Evolutionary conservation across 495 filamentous ascomycete genomes (phyloP), one percentile per base, ranked within the genome.

Genomic region (Monascus purpureus): DNA sequence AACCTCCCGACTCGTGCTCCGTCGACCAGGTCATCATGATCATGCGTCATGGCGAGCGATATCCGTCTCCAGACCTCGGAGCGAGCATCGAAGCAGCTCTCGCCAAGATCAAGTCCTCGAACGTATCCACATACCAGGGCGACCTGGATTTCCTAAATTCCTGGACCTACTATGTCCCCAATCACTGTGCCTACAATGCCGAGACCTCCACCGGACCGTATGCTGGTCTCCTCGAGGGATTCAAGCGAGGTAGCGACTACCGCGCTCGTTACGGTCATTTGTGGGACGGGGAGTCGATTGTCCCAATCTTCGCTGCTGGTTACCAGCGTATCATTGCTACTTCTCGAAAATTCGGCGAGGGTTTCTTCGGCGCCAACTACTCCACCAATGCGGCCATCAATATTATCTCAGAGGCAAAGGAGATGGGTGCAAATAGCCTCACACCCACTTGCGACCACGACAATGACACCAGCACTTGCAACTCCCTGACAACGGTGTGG

Each of bases 361-460:
- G 68, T 6, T 68, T 72, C 44, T 69, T 71, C 33, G 68, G 68
- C 4, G 44, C 63, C 17, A 54, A 43, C 16, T 48, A 70, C n/a
- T 39, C 36, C 13, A 48, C 44, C 28, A 29, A 31, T 3, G 49
- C 59, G 12, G 49, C 47, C 15, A 31, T 70, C 15, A 52, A 67
- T 24, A 45, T 71, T 28, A 60, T 73, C 17, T 57, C 66, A 9
- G 68, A 73, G 42, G 50, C 41, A 7, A 44, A 30, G 12, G 37
- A 45, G 14, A 53, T 45, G 30, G 68, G 67, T 6, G 68, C 53
- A 4, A 55, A 73, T 29, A 69, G 66, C 15, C 45, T 73, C 13
- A 71, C 68, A 4, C 65, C 68, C 8, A 50, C 50, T 13, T 51
- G 47, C 24, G 28, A 29, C 18, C 27, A 8, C 6, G 37, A 48